phyloP scores from a whole-genome alignment of 257 asterid species.

The Linaria vulgaris region DNA sequence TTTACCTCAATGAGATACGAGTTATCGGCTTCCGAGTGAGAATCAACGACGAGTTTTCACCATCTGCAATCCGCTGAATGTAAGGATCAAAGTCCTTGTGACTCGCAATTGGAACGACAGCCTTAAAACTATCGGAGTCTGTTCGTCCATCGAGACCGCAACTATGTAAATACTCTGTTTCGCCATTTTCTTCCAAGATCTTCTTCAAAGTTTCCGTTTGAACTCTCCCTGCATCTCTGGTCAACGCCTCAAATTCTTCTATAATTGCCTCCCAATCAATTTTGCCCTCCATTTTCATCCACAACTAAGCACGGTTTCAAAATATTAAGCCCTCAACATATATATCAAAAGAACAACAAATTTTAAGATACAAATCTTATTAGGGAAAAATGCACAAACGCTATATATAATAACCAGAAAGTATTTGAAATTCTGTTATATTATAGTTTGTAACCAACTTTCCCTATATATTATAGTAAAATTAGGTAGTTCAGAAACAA shows the following conservation, averaged over 20 bases:
- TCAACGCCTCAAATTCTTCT: slow-evolving; percentile 70
- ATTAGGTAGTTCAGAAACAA: too few species aligned
- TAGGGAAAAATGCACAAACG: not conserved
- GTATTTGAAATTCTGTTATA: too few species aligned
- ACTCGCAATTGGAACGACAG: slow-evolving; percentile 64
- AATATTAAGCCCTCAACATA: not conserved
- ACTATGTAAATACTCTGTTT: slow-evolving; percentile 63
- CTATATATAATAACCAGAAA: too few species aligned
- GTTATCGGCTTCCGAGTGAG: slow-evolving; percentile 79
- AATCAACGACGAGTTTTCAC: slow-evolving; percentile 49
- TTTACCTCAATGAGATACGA: slow-evolving; percentile 88
- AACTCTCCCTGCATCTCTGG: slow-evolving; percentile 64
- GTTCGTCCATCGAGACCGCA: slow-evolving; percentile 79
- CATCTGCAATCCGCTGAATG: slow-evolving; percentile 74
- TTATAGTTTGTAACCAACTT: too few species aligned
- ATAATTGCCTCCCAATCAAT: slow-evolving; percentile 64
- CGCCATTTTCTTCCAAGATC: slow-evolving; percentile 79
- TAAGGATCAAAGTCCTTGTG: slow-evolving; percentile 83
- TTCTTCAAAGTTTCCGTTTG: slow-evolving; percentile 70
- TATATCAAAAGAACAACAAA: too few species aligned
- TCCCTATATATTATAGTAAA: too few species aligned
- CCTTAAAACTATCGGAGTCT: slow-evolving; percentile 60
- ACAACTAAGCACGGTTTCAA: slow-evolving; percentile 37
- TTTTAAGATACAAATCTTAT: slow-evolving; percentile 21
- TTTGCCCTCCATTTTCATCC: slow-evolving; percentile 58